These are phyloP conservation scores for Scheffersomyces titani DNA, from an alignment of 1,139 yeast species.

Conservation along the genomic window DNA sequence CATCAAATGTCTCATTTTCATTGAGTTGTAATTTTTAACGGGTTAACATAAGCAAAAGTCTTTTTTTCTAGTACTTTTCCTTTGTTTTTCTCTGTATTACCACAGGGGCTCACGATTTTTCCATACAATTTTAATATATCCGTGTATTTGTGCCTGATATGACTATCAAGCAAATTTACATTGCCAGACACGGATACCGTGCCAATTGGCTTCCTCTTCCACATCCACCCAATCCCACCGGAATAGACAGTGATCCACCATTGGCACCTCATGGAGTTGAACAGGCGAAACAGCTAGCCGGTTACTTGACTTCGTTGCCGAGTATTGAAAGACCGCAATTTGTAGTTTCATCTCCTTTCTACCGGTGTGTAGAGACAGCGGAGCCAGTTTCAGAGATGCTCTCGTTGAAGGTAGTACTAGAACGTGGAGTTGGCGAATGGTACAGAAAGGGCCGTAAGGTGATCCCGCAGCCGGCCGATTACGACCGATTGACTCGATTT, in stretches of 20 bases:
- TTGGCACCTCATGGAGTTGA: conserved; percentile 77
- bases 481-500: conserved; percentile 45
- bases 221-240: conserved; percentile 75
- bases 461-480: conserved; percentile 62
- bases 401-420: conserved; percentile 59
- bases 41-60: neutral
- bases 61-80: neutral
- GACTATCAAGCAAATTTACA: conserved; percentile 48
- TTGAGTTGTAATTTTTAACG: neutral
- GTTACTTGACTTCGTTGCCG: conserved; percentile 40
- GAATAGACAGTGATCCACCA: conserved; percentile 79
- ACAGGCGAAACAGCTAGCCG: conserved; percentile 76
- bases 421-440: conserved; percentile 77
- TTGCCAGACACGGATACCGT: conserved; percentile 74
- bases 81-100: neutral
- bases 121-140: neutral
- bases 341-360: conserved; percentile 80
- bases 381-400: conserved; percentile 62
- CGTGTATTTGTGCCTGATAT: conserved; percentile 18
- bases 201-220: conserved; percentile 83
- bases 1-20: neutral
- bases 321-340: conserved; percentile 56
- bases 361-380: conserved; percentile 84
- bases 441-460: conserved; percentile 54
- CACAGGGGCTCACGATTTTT: neutral